Evolutionary conservation across 2,329 filamentous ascomycete genomes (phyloP), one percentile per base, ranked within the genome.

Genomic region (Clarireedia hainanense): DNA sequence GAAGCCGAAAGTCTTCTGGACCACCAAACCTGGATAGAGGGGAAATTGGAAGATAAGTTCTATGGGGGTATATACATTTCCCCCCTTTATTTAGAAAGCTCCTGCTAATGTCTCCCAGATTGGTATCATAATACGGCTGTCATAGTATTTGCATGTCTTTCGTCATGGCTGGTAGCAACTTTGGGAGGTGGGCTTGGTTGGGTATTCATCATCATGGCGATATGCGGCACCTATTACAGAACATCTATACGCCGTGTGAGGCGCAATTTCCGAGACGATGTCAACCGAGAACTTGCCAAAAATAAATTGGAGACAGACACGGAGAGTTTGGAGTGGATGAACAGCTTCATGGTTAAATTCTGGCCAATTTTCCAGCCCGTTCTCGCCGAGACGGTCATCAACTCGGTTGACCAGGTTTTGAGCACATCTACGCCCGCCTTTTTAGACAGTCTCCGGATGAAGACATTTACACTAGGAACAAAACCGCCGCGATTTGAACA

Each of bases 331-430:
- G 94, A 99, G 72, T 99, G 94, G 94, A 97, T 99, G 72, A 99
- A 99, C 77, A 95, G 90, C 65, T 99, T 99, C 75, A 71, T 99
- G 65, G 84, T 95, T 74, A 99, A 99, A 71, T 99, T 99, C 75
- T 99, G 94, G 94, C 94, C 94, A 60, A 99, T 99, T 67, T 97
- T 96, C 70, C 90, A 94, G 55, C 94, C 94, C 1, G 89, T 97
- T 9, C 81, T 99, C 12, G 92, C 91, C 58, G 84, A 94, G 64
- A 95, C 90, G 23, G 88, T 99, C 65, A 88, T 97, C 72, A 90
- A 85, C 70, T 91, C 91, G 0, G 94, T 97, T 48, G 94, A 99
- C 67, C 94, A 97, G 75, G 91, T 99, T 50, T 77, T 99, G 56
- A 96, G 91, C 68, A 91, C 89, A 0, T 85, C 91, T 2, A 97